Base-by-base conservation (phyloP, 139 green algal species). In the Auxenochlorella protothecoides region DNA sequence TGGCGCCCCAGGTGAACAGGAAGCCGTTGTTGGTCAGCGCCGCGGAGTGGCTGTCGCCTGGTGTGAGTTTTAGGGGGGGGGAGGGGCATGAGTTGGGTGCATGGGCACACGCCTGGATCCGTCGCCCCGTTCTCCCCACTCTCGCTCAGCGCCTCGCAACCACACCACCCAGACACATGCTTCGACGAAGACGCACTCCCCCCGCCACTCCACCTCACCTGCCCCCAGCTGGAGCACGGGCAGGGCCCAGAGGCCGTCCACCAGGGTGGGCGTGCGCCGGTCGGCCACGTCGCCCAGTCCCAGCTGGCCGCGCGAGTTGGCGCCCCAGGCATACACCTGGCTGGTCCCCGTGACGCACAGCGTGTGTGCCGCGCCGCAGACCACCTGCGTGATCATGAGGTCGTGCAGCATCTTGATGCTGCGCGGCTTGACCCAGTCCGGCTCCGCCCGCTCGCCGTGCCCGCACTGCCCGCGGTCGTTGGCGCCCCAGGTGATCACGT, bases 1-100 rank as follows among this genome's bases (percentile, higher is more conserved):
- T 94, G 72, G 74, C 76, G 71, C 92, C 92, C 92, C 92, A 97
- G 3, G 87, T 85, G 78, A 95, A 96, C 61, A 96, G 75, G 65
- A 92, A 87, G 10, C 91, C 90, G 63, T 86, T 90, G 75, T 65
- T 82, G 15, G 91, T 96, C 15, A 96, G 75, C 4, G 90, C 92
- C 55, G 81, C 79, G n/a, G 79, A 89, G 79, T 96, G 91, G 16
- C 64, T 63, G 51, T 88, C 86, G 14, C 92, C 83, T 79, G 77
- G 60, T 44, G 27, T 44, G 27, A 44, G 27, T 44, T 44, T 44
- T 44, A 2, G 27, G 27, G 27, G 27, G 27, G 27, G 27, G 27
- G 6, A 27, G 53, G 3, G 51, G 13, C n/a, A 59, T 53, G 54
- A 72, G 27, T 44, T 1, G 27, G 70, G 15, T 61, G 15, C 67